Conservation (phyloP, 352 stramenopile genomes). For the Salisapilia sapeloensis region DNA sequence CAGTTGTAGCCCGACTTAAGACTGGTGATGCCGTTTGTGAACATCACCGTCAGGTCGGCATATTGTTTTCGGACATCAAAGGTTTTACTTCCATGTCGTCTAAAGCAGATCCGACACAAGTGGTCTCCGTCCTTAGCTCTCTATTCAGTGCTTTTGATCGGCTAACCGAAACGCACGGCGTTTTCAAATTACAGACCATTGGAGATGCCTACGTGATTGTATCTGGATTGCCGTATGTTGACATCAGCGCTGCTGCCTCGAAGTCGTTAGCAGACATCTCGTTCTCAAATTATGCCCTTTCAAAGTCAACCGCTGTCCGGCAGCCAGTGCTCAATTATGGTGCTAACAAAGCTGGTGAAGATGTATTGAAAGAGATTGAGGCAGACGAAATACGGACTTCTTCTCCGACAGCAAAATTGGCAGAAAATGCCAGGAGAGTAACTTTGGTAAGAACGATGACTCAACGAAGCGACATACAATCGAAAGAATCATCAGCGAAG, state of each 20-base stretch:
- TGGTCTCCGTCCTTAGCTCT: slow-evolving; percentile 25
- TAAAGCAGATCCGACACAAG: slow-evolving; percentile 12
- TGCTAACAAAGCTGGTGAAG: too few species aligned
- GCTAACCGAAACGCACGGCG: slow-evolving; percentile 20
- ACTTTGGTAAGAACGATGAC: too few species aligned
- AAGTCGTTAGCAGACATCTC: not conserved
- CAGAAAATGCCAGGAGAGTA: too few species aligned
- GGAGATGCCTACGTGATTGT: slow-evolving; percentile 29
- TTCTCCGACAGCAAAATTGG: too few species aligned
- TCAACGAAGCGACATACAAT: too few species aligned
- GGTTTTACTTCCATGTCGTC: slow-evolving; percentile 28
- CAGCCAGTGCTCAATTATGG: too few species aligned
- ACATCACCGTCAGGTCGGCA: slow-evolving; percentile 6
- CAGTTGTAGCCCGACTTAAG: slow-evolving; percentile 11
- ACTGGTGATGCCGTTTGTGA: slow-evolving; percentile 6
- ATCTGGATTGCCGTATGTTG: slow-evolving; percentile 11
- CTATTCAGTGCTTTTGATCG: slow-evolving; percentile 32
- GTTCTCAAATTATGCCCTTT: too few species aligned
- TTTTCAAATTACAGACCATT: slow-evolving; percentile 44
- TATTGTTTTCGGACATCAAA: slow-evolving; percentile 36
- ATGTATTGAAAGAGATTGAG: too few species aligned
- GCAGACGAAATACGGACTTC: too few species aligned
- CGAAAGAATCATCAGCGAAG: too few species aligned
- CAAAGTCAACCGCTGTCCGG: too few species aligned
- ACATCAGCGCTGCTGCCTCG: slow-evolving; percentile 1